Base-by-base conservation (phyloP, 768 basidiomycete genomes). In the Austroboletus festivus region DNA sequence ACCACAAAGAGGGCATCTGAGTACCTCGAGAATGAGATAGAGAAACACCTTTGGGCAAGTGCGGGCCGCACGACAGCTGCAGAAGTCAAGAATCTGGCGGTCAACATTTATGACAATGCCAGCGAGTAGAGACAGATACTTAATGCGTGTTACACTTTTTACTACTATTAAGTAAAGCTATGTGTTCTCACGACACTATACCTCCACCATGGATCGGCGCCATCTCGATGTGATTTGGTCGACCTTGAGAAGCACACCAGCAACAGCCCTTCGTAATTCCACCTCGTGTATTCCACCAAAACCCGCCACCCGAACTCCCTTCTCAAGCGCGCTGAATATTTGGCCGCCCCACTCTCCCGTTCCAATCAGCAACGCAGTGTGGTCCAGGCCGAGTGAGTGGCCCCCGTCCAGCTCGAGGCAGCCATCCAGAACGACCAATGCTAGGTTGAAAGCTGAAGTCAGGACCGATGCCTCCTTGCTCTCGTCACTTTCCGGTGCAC, bases 1-100 rank as follows among this genome's bases (percentile, higher is more conserved):
- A 93, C 92, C 67, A 89, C 82, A 63, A 93, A 94, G 53, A 93
- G 80, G 30, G 89, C 86, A 65, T 93, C 92, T 5, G 92, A 94
- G 58, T 71, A 68, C 58, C 79, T 76, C 16, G 74, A 44, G 9
- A 64, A 54, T 11, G 78, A 73, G 0, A 72, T 72, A 10, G 68
- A 71, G 22, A 77, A 57, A 22, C 39, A 55, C 33, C 68, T 65
- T 41, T 55, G 54, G 16, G 56, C 31, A 21, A 48, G 24, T 34
- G 46, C 28, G 22, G 63, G 48, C 30, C 61, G 58, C 44, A 61
- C 43, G 22, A 52, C 54, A 41, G 44, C 38, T 2, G 55, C 38
- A 15, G 24, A 44, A 35, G 40, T 52, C 38, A 45, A 49, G 43
- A 56, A 23, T 46, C 51, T 58, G 28, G 57, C 11, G 18, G 50